Evolutionary conservation across 345 rosid species (phyloP), one percentile per base, ranked within the genome.

Genomic region (Raphanus sativus): DNA sequence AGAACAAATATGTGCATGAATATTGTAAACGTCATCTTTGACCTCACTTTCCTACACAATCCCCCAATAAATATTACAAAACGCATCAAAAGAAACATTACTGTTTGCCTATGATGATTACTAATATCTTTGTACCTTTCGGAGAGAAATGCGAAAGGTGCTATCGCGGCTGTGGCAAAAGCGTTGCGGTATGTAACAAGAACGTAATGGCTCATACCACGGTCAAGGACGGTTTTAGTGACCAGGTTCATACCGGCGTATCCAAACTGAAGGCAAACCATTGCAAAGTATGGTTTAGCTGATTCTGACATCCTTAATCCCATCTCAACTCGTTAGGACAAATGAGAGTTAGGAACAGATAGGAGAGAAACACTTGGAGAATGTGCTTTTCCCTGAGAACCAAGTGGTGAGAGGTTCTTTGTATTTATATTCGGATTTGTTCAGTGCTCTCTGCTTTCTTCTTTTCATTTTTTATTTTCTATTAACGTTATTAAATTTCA

Each of bases 171-270:
- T 1, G 90, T 61, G 55, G 98, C 98, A 6, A 92, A 84, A 75
- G 94, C 95, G 74, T 90, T 94, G 15, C 98, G 88, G 72, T 88
- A 92, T 54, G 88, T 85, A 6, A 92, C 96, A 13, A 94, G 92
- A 42, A 86, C 92, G 55, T 52, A 87, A 85, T 91, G 88, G 84
- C 83, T 91, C 90, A 89, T 90, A 76, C 98, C 98, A 15, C 83
- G 85, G 86, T 90, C 91, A 21, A 94, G 92, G 6, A 93, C 93
- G 13, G 90, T 87, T 70, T 91, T 92, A 8, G 97, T 89, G 26
- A 92, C 86, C 5, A 94, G 86, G 33, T 94, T 90, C 98, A 92
- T 94, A 29, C 98, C 98, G 0, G 98, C 98, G 8, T 91, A 91
- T 0, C 98, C 98, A 29, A 94, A 94, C 32, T 94, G 98, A 56